Conservation (phyloP, 2,329 filamentous ascomycete genomes). For the Sclerotinia subarctica region DNA sequence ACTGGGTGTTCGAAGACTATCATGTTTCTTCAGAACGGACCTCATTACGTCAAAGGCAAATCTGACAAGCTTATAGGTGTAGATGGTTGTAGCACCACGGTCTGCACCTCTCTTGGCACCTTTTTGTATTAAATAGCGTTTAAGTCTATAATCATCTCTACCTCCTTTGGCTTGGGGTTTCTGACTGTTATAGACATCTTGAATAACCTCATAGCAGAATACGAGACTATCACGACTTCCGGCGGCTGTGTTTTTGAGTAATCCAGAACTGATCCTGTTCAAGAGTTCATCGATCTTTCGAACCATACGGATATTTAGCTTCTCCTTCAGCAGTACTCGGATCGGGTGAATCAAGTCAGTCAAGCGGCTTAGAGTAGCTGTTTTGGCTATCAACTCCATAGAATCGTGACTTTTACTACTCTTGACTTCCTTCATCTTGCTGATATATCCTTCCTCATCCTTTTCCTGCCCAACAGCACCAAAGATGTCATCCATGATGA, state of each 20-base stretch:
- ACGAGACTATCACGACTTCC: slow-evolving; percentile 80
- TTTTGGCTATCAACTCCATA: slow-evolving; percentile 87
- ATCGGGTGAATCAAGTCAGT: slow-evolving; percentile 75
- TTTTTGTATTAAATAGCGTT: slow-evolving; percentile 77
- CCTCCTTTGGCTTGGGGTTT: slow-evolving; percentile 47
- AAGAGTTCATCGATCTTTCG: slow-evolving; percentile 90
- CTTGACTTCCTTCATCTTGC: slow-evolving; percentile 95
- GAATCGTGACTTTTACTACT: slow-evolving; percentile 98
- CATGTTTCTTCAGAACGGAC: slow-evolving; percentile 80
- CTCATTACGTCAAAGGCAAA: slow-evolving; percentile 88
- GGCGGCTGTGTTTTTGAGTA: slow-evolving; percentile 76
- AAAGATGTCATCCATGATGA: slow-evolving; percentile 98
- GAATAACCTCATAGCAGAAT: slow-evolving; percentile 92
- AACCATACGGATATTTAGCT: slow-evolving; percentile 76
- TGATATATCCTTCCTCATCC: slow-evolving; percentile 92
- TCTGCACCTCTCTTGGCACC: slow-evolving; percentile 71
- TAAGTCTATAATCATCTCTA: slow-evolving; percentile 60
- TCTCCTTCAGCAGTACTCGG: slow-evolving; percentile 75
- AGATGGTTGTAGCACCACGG: slow-evolving; percentile 69
- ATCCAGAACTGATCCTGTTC: slow-evolving; percentile 74
- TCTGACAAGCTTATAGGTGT: slow-evolving; percentile 81
- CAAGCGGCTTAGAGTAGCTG: slow-evolving; percentile 70
- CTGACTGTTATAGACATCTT: slow-evolving; percentile 72
- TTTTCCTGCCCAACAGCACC: slow-evolving; percentile 91
- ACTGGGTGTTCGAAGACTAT: slow-evolving; percentile 70